A percentile compares a stretch with the other conserved stretches of the same genome.
phyloP scores from a whole-genome alignment of 345 rosid species.

The Trapa incisa region DNA sequence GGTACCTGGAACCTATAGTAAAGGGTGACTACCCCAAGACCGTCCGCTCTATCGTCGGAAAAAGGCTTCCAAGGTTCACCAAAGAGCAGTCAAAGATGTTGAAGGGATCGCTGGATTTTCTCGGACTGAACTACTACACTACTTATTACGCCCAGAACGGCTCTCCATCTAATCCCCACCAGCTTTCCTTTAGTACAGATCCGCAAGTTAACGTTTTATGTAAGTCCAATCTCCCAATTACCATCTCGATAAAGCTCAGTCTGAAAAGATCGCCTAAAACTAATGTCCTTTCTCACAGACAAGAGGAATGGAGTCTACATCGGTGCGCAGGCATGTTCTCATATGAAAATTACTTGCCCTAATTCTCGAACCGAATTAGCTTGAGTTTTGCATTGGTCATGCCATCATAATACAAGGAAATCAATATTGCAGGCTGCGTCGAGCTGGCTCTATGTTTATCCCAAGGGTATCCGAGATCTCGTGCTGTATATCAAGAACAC shows the following conservation, averaged over 20 bases:
- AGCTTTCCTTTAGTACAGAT: conserved; percentile 16
- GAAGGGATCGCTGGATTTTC: conserved; percentile 14
- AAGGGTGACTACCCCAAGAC: conserved; percentile 11
- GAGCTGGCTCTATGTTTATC: conserved; percentile 10
- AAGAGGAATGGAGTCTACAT: conserved; percentile 15
- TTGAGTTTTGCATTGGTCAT: no score
- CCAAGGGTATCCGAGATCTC: conserved; percentile 9
- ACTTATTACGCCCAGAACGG: conserved; percentile 2
- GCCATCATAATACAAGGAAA: no score
- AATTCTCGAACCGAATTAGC: no score
- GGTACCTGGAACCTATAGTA: conserved; percentile 12
- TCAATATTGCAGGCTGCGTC: conserved; percentile 16
- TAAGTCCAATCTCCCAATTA: background rate
- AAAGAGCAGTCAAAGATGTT: conserved; percentile 5
- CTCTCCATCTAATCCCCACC: background rate
- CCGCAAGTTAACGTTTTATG: conserved; percentile 7
- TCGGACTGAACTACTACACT: conserved; percentile 16
- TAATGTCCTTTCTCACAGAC: background rate
- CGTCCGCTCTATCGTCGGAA: conserved; percentile 7
- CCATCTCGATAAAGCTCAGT: background rate
- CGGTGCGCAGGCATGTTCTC: conserved; percentile 8
- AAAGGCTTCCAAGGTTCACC: conserved; percentile 11
- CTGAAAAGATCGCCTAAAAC: background rate
- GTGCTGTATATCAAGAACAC: conserved; percentile 7
- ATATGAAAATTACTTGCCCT: background rate